Base-by-base conservation (phyloP, 108 stramenopile genomes). In the Parmales sp. region DNA sequence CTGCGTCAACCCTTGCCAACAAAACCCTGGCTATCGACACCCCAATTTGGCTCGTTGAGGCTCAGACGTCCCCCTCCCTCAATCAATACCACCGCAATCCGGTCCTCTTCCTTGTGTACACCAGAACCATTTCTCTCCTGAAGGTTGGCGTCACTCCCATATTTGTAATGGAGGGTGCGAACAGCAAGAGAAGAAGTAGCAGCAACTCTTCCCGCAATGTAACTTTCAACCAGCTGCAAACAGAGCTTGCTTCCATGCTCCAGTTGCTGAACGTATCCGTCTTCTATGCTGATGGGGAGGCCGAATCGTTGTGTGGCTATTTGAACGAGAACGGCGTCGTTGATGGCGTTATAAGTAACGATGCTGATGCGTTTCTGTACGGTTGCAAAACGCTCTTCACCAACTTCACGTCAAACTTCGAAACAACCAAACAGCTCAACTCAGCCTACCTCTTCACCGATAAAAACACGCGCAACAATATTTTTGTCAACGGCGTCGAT, bases 271-370 rank as follows among this genome's bases (percentile, higher is more conserved):
- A 92, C 23, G 82, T 97, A 26, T 86, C 90, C 1, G 95, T 91
- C 37, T 72, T 97, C 44, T 78, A 84, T 13, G 95, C 97, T 2
- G 88, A 88, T 23, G 89, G 90, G 26, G 95, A 97, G 70, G 97
- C 93, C 2, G 97, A 98, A 70, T 95, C 95, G 9, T 75, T 95
- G 31, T 97, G 96, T 71, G 92, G 93, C 41, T 70, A 89, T 37
- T 73, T 93, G 36, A 90, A 90, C 66, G 64, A 71, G 7, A 50
- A 60, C 54, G 90, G 88, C 0, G 63, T 96, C 38, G 94, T 95
- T 8, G 94, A 97, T 68, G 97, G 95, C 13, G 88, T 95, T 23
- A 83, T 98, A 22, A 92, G 94, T 1, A 96, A 95, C 65, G 97
- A 98, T 77, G 88, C 87, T 1, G 97, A 98, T 71, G 88, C 91